Evolutionary conservation across 1,284 basidiomycete species (phyloP).

Genomic region (Erythrobasidium hasegawianum): DNA sequence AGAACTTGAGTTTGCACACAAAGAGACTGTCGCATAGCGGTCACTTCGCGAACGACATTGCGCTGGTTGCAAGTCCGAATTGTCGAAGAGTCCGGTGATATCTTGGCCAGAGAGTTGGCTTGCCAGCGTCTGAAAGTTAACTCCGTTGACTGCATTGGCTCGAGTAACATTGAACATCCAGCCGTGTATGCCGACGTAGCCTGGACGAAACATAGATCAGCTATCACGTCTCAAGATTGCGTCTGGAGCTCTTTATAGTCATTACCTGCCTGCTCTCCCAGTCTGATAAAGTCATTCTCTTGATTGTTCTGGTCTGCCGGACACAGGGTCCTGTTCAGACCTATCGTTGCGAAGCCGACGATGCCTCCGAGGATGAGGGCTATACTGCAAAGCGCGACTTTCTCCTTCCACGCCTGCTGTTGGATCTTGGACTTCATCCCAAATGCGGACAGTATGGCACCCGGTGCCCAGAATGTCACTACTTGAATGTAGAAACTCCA

Average conservation of each 20-base stretch:
- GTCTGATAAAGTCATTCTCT: slow-evolving; percentile 37
- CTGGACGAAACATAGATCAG: slow-evolving; percentile 44
- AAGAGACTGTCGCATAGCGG: slow-evolving; percentile 66
- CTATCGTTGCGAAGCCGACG: slow-evolving; percentile 91
- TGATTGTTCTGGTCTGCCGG: slow-evolving; percentile 55
- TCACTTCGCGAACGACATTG: slow-evolving; percentile 61
- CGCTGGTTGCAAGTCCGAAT: slow-evolving; percentile 61
- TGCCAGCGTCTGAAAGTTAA: slow-evolving; percentile 63
- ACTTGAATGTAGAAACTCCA: slow-evolving; percentile 79
- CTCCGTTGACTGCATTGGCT: slow-evolving; percentile 54
- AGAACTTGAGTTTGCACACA: slow-evolving; percentile 56
- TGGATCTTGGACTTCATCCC: slow-evolving; percentile 70
- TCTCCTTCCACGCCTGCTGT: slow-evolving; percentile 91
- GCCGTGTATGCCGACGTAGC: slow-evolving; percentile 73
- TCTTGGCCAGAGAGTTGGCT: slow-evolving; percentile 69
- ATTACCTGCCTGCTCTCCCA: slow-evolving; percentile 39
- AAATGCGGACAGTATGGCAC: slow-evolving; percentile 64
- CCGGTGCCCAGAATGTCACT: slow-evolving; percentile 88
- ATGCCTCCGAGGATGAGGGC: slow-evolving; percentile 70
- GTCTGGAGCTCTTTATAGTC: slow-evolving; percentile 24
- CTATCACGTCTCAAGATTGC: not conserved
- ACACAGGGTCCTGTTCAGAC: slow-evolving; percentile 87
- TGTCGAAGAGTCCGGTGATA: slow-evolving; percentile 77
- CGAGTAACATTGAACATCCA: slow-evolving; percentile 69
- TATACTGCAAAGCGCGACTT: slow-evolving; percentile 86